These are phyloP conservation scores for Tulasnella sp. DNA, from an alignment of 768 basidiomycete genomes.

Conservation along the genomic window DNA sequence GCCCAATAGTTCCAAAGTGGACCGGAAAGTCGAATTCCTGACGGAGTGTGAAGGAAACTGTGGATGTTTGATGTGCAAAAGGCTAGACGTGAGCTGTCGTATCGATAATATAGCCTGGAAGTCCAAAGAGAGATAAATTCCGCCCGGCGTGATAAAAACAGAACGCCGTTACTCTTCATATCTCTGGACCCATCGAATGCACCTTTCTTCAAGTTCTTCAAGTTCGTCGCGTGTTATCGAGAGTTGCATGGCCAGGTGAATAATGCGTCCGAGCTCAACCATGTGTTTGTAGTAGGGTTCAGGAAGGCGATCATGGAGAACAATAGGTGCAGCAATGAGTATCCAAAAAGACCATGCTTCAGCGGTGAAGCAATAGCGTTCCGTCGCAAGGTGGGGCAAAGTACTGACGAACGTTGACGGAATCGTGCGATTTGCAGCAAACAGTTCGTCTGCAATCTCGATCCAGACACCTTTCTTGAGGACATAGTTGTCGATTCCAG, in stretches of 20 bases:
- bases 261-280: conserved; percentile 29
- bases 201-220: conserved; percentile 22
- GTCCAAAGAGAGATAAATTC: background rate
- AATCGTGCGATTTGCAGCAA: conserved; percentile 28
- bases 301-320: conserved; percentile 29
- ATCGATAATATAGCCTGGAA: conserved; percentile 5
- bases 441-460: conserved; percentile 30
- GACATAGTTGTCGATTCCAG: conserved; percentile 26
- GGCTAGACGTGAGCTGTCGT: background rate
- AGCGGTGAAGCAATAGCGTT: conserved; percentile 26
- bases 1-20: conserved; percentile 11
- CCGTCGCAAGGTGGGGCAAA: conserved; percentile 27
- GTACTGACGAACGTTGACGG: conserved; percentile 29
- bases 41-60: conserved; percentile 3
- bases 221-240: conserved; percentile 24
- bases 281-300: conserved; percentile 34
- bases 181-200: background rate
- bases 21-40: background rate
- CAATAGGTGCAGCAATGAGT: conserved; percentile 30
- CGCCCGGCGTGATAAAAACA: background rate
- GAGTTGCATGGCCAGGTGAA: conserved; percentile 27
- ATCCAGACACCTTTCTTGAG: conserved; percentile 30
- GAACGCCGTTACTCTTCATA: background rate
- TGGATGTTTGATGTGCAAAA: conserved; percentile 1
- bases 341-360: conserved; percentile 34